phyloP scores from a whole-genome alignment of 1,284 basidiomycete genomes.

The Pascua sp. region DNA sequence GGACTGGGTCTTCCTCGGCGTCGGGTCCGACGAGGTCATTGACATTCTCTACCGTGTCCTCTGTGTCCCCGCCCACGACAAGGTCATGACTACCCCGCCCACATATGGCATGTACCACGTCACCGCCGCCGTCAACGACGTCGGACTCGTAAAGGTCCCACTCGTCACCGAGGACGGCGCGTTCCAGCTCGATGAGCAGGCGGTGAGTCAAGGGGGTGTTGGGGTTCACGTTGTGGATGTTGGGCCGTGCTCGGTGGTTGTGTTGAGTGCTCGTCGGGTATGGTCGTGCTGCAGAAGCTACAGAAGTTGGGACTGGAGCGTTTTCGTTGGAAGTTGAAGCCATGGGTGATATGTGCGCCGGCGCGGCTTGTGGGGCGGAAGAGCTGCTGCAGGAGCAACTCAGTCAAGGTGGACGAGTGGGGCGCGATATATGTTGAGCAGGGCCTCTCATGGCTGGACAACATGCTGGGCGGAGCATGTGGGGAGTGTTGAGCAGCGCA shows the following conservation, averaged over 20 bases:
- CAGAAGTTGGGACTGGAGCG: background rate
- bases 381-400: too few relatives aligned
- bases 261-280: background rate
- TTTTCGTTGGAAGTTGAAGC: too few relatives aligned
- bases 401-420: too few relatives aligned
- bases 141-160: slow-evolving; percentile 75
- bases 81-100: slow-evolving; percentile 81
- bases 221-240: background rate
- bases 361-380: too few relatives aligned
- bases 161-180: slow-evolving; percentile 69
- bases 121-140: slow-evolving; percentile 91
- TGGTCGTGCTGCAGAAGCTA: background rate
- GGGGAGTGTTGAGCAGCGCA: too few relatives aligned
- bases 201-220: slow-evolving; percentile 56
- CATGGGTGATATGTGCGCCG: too few relatives aligned
- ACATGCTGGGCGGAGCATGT: too few relatives aligned
- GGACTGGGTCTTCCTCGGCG: slow-evolving; percentile 86
- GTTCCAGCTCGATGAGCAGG: slow-evolving; percentile 73
- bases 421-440: too few relatives aligned
- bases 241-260: background rate
- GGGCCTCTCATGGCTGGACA: too few relatives aligned
- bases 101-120: slow-evolving; percentile 99
- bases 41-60: slow-evolving; percentile 90
- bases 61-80: slow-evolving; percentile 75
- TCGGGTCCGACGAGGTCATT: slow-evolving; percentile 95